Base-by-base conservation (phyloP, 202 grass and related monocot genomes). In the Schoenoplectus triqueter region DNA sequence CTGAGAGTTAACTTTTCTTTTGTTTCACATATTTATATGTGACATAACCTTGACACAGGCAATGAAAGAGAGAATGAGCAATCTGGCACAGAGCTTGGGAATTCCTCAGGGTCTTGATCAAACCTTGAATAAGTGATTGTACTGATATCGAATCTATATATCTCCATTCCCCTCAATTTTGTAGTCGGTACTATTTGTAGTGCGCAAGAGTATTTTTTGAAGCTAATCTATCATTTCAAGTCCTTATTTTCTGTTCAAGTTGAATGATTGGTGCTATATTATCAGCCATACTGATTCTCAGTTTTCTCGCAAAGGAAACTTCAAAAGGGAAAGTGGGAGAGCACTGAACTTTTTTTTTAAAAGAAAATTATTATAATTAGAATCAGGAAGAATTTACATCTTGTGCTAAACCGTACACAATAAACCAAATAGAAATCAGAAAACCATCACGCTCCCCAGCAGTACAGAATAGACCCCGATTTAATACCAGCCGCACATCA, bases 11-110 rank as follows among this genome's bases (percentile, higher is more conserved):
- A 44, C 17, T 22, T 61, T n/a, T 61, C 15, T 79, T 61, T 61
- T 57, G 1, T 61, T 31, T 79, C 3, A 61, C 15, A 79, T 60
- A 44, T 42, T 7, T 60, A 42, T 61, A 18, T 61, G 31, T 31
- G 31, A 31, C 31, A 1, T 31, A 31, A 31, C 31, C 73, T 15
- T 61, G 7, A 44, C 31, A 18, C 86, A 99, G 97, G 97, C 97
- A 44, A 96, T 94, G 97, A 99, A 99, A 90, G 93, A 96, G 85
- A 99, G 91, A 73, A 99, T 99, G 97, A 87, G 90, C 73, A 92
- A 92, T 88, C 80, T 99, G 73, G 97, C 97, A 56, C 91, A 94
- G 87, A 94, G 97, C 80, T 55, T 99, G 85, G 93, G 95, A 83
- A 95, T 98, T 87, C 95, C 95, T 14, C 88, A 88, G 0, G 88